Percentiles rank a stretch among this genome's conserved stretches.
Evolutionary conservation across 441 rosid species (phyloP).

Genomic region (Erysimum cheiri): DNA sequence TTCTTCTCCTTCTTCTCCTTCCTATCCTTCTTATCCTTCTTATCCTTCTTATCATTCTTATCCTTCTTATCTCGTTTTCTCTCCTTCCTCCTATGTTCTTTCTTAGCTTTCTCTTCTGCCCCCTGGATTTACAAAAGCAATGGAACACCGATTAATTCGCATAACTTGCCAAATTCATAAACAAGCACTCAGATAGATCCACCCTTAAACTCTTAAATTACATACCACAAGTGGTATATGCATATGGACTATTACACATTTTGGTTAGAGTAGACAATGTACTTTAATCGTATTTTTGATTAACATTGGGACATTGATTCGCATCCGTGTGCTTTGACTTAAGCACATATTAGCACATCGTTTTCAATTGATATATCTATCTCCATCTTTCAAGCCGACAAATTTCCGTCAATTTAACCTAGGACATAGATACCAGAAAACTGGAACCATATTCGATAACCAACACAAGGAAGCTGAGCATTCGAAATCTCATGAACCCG

Average conservation of each 20-base stretch:
- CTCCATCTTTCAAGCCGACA: constrained; percentile 4
- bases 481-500: constrained; percentile 29
- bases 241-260: background rate
- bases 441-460: constrained; percentile 5
- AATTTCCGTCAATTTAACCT: constrained; percentile 29
- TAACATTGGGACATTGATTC: constrained; percentile 2
- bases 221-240: background rate
- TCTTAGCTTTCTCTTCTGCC: constrained; percentile 52
- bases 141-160: constrained; percentile 36
- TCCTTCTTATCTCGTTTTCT: constrained; percentile 53
- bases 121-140: constrained; percentile 47
- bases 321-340: background rate
- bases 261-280: constrained; percentile 9
- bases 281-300: background rate
- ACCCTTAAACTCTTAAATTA: background rate
- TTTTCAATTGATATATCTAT: constrained; percentile 7
- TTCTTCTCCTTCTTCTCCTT: constrained; percentile 44
- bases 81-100: constrained; percentile 47
- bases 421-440: constrained; percentile 34
- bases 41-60: constrained; percentile 49
- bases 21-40: constrained; percentile 48
- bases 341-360: background rate
- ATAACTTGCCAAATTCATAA: background rate
- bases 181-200: constrained; percentile 17
- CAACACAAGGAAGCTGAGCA: constrained; percentile 43